Percentiles rank a stretch among this genome's conserved stretches.
phyloP scores from a whole-genome alignment of 2,329 filamentous ascomycete genomes.

The Didymella pomorum region DNA sequence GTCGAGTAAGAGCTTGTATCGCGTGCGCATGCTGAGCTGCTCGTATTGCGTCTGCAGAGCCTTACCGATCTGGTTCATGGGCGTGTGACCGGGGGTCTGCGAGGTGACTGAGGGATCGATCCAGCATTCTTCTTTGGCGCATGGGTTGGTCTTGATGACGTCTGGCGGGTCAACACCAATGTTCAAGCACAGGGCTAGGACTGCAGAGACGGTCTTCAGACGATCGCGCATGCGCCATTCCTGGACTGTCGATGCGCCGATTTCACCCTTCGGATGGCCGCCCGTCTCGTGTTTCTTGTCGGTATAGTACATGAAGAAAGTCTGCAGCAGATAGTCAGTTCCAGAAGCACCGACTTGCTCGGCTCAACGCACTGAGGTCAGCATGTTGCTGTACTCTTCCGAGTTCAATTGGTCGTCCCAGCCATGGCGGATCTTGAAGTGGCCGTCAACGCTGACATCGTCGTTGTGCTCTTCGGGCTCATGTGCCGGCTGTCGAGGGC shows the following conservation, averaged over 20 bases:
- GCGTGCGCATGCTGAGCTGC: conserved; percentile 90
- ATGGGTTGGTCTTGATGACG: conserved; percentile 92
- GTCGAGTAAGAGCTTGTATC: conserved; percentile 96
- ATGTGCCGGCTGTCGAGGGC: conserved; percentile 52
- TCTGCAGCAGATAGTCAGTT: conserved; percentile 61
- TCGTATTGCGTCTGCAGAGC: conserved; percentile 96
- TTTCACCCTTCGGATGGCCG: conserved; percentile 76
- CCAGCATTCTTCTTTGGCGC: conserved; percentile 95
- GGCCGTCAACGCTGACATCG: conserved; percentile 59
- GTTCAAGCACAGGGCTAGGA: conserved; percentile 92
- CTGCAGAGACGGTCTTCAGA: conserved; percentile 94
- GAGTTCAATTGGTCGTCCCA: conserved; percentile 94
- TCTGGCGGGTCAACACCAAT: conserved; percentile 98
- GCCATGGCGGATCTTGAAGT: conserved; percentile 75
- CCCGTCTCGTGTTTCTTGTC: conserved; percentile 97
- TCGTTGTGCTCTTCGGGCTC: conserved; percentile 43
- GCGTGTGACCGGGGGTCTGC: conserved; percentile 74
- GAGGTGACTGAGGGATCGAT: conserved; percentile 86
- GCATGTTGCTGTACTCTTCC: conserved; percentile 83
- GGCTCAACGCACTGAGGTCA: conserved; percentile 73
- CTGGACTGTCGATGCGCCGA: conserved; percentile 68
- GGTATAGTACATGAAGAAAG: conserved; percentile 99
- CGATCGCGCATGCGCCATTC: conserved; percentile 98
- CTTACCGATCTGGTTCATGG: conserved; percentile 93
- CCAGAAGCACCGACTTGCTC: background rate